Conservation (phyloP, 306 rosid genomes). For the Cucurbita maxima region DNA sequence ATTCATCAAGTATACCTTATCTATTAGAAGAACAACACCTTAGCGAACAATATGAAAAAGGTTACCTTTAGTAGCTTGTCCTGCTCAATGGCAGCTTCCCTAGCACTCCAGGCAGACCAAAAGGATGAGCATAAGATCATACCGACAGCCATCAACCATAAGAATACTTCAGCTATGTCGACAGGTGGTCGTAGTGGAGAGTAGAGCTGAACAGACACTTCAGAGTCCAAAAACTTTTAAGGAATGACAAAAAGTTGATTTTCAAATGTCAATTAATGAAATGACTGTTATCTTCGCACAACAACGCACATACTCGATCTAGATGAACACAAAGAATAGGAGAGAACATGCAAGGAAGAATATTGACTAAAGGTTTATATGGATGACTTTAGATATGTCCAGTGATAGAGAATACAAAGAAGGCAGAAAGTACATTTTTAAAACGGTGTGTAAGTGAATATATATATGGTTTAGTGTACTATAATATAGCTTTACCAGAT, state of each 20-base stretch:
- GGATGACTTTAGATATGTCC: too few relatives aligned
- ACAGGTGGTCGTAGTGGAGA: constrained; percentile 73
- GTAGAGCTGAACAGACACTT: constrained; percentile 88
- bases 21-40: background rate
- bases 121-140: constrained; percentile 83
- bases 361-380: too few relatives aligned
- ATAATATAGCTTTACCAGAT: too few relatives aligned
- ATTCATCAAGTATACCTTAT: background rate
- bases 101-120: constrained; percentile 91
- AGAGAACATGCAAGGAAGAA: too few relatives aligned
- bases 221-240: constrained; percentile 11
- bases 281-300: background rate
- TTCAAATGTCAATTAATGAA: background rate
- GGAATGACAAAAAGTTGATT: background rate
- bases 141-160: constrained; percentile 90
- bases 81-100: constrained; percentile 62
- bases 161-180: constrained; percentile 86
- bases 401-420: too few relatives aligned
- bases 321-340: too few relatives aligned
- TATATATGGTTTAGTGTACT: too few relatives aligned
- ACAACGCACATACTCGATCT: too few relatives aligned
- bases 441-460: too few relatives aligned
- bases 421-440: too few relatives aligned
- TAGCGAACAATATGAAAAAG: background rate
- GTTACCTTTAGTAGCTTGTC: constrained; percentile 58